phyloP scores from a whole-genome alignment of 257 asterid genomes.

The Nyctanthes arbortristis region DNA sequence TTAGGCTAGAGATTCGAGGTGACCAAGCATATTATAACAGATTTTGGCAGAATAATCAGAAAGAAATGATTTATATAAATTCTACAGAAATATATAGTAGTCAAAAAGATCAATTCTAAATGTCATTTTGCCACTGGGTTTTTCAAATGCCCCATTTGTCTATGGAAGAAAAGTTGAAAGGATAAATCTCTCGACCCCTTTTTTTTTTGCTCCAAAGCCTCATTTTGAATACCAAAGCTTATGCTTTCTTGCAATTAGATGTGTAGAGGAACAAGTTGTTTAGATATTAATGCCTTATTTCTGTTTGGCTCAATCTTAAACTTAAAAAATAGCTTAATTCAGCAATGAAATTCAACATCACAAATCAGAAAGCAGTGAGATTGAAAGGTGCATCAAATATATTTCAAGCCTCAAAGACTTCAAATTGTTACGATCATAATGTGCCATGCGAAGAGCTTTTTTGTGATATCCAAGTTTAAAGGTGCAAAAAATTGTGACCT shows the following conservation, averaged over 20 bases:
- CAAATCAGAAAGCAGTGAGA: background rate
- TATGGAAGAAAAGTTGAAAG: constrained; percentile 8
- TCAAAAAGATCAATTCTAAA: background rate
- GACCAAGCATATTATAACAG: background rate
- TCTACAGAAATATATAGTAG: background rate
- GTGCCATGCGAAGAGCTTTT: too few relatives aligned
- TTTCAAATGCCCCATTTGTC: constrained; percentile 1
- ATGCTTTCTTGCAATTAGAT: background rate
- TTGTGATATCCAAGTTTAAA: too few relatives aligned
- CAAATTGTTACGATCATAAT: too few relatives aligned
- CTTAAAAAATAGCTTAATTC: background rate
- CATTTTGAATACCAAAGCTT: background rate
- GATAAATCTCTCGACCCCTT: constrained; percentile 5
- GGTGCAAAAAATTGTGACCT: background rate
- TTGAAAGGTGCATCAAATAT: background rate
- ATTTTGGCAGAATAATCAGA: too few relatives aligned
- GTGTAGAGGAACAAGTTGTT: background rate
- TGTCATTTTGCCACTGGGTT: constrained; percentile 8
- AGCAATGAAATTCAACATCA: background rate
- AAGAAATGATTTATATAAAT: background rate
- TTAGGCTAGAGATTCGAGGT: background rate
- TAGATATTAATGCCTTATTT: background rate
- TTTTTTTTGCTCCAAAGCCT: constrained; percentile 8
- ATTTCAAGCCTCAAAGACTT: too few relatives aligned
- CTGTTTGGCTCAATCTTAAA: background rate